Base-by-base conservation (phyloP, 1,284 basidiomycete species). In the Microbotryum lychnidis-dioicae region DNA sequence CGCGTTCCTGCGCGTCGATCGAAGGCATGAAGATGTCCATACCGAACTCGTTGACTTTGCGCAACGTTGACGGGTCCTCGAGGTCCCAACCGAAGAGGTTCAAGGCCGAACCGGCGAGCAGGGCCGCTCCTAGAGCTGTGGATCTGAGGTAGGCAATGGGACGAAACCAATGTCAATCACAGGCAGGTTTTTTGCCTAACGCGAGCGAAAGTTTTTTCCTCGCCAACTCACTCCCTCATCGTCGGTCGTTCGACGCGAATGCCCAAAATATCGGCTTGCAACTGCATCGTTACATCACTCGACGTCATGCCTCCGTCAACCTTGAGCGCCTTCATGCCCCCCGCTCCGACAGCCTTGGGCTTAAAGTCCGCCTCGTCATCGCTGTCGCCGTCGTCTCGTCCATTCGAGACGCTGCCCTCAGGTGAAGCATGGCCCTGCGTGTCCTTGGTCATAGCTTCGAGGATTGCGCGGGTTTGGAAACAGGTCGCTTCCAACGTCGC, bases 81-180 rank as follows among this genome's bases (percentile, higher is more conserved):
- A 97, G 76, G 75, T 97, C 86, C 96, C 94, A 98, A n/a, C 92
- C 94, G 71, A 89, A 94, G 31, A 97, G 79, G 6, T 82, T 80
- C 42, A 97, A 81, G 1, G 94, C 92, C 48, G 88, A 83, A 18
- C 89, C 96, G 18, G 96, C 94, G n/a, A 97, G 83, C 48, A 98
- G 79, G 21, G 96, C 96, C 10, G 91, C 91, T n/a, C 94, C 94
- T 47, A 98, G 80, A 6, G 96, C 94, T 7, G 94, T 98, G 10
- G 90, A 92, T 75, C 87, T 89, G 65, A 6, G 29, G 45, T 57
- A 9, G 18, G 12, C 14, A 21, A 31, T 27, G 55, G 37, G 37
- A 42, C 6, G 37, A 18, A 6, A 42, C 5, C 16, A 18, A 0
- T 16, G 37, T 42, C 37, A 42, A 16, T 45, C 20, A 14, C n/a